Evolutionary conservation across 441 rosid species (phyloP).

Genomic region (Erysimum cheiri): DNA sequence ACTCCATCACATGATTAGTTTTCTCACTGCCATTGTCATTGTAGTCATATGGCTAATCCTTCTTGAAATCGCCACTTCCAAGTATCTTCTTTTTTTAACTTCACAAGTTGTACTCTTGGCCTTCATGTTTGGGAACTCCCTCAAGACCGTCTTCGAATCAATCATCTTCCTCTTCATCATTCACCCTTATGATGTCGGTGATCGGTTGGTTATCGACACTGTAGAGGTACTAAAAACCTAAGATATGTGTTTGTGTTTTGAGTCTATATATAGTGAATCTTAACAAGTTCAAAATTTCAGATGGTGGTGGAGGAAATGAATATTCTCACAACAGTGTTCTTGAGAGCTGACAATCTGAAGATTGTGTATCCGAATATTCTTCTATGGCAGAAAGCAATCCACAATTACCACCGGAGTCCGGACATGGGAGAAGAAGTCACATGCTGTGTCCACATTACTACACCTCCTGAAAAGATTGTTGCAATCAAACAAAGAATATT

Average conservation of each 20-base stretch:
- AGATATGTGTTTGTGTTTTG: neutral
- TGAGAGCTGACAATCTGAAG: constrained; percentile 70
- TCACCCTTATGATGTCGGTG: constrained; percentile 81
- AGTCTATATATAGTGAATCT: constrained; percentile 17
- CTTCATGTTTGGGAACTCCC: constrained; percentile 72
- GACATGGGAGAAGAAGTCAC: constrained; percentile 73
- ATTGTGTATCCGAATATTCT: constrained; percentile 63
- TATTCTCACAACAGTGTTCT: constrained; percentile 67
- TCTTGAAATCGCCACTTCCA: constrained; percentile 63
- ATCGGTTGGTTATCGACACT: constrained; percentile 68
- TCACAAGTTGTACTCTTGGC: constrained; percentile 69
- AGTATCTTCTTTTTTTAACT: constrained; percentile 59
- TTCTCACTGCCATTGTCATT: constrained; percentile 50
- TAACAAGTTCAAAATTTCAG: constrained; percentile 35
- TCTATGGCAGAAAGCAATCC: constrained; percentile 60
- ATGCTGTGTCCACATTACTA: constrained; percentile 62
- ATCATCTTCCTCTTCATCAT: constrained; percentile 69
- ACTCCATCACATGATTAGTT: constrained; percentile 61
- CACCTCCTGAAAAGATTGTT: constrained; percentile 67
- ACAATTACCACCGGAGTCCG: constrained; percentile 72
- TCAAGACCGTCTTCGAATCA: constrained; percentile 69
- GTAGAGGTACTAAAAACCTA: constrained; percentile 53
- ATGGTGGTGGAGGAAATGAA: constrained; percentile 84
- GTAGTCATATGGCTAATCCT: constrained; percentile 62
- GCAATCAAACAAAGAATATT: constrained; percentile 61